These are phyloP conservation scores for Haplosporangium sp. DNA, from an alignment of 371 early-diverging fungal species.

Conservation along the genomic window DNA sequence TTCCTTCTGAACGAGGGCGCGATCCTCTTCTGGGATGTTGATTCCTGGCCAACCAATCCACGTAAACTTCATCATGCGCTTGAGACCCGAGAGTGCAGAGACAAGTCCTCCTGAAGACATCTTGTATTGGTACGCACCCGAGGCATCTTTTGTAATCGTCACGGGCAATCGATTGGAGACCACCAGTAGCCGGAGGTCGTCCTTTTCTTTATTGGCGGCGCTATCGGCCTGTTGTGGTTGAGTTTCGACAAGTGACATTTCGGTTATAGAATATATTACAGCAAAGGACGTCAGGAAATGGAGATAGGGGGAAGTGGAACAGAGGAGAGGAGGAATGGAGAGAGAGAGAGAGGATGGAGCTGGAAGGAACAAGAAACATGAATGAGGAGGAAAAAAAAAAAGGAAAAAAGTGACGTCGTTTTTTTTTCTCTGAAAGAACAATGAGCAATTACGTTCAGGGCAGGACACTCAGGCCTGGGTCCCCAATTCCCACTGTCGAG, in stretches of 20 bases:
- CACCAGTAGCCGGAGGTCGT: conserved; percentile 86
- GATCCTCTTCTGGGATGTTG: conserved; percentile 88
- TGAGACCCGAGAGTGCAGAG: conserved; percentile 94
- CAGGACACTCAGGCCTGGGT: no score
- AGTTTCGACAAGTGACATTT: conserved; percentile 18
- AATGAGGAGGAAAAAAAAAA: background rate
- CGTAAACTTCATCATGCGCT: conserved; percentile 95
- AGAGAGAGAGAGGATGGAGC: background rate
- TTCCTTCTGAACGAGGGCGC: conserved; percentile 75
- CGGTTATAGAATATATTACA: background rate
- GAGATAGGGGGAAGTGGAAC: background rate
- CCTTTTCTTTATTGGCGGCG: conserved; percentile 3
- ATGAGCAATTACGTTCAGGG: no score
- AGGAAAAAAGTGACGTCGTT: conserved; percentile 19
- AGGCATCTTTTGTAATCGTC: conserved; percentile 85
- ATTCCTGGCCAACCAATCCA: conserved; percentile 99
- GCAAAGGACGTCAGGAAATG: background rate
- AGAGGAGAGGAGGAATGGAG: background rate
- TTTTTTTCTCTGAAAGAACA: background rate
- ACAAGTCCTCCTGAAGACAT: conserved; percentile 98
- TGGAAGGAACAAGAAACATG: background rate
- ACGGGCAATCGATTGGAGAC: conserved; percentile 99
- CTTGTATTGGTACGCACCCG: conserved; percentile 73
- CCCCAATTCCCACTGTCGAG: no score
- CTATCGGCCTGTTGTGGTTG: background rate